These are phyloP conservation scores for Drechslera avenae DNA, from an alignment of 2,329 filamentous ascomycete genomes.

Conservation along the genomic window DNA sequence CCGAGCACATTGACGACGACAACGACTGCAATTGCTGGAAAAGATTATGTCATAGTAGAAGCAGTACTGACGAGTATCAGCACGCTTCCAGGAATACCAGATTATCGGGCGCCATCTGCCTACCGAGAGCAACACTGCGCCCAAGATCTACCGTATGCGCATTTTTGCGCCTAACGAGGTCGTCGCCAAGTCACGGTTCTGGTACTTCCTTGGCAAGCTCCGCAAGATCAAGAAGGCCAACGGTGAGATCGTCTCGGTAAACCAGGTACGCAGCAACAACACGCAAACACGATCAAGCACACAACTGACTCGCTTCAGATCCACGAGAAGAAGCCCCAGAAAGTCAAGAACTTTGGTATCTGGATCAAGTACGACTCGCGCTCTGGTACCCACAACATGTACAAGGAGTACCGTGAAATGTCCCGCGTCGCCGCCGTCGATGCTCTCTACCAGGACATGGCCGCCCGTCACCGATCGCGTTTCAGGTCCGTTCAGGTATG, in stretches of 20 bases:
- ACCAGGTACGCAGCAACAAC: constrained; percentile 71
- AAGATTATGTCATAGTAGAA: constrained; percentile 1
- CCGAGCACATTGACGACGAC: not conserved
- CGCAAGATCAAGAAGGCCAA: constrained; percentile 99
- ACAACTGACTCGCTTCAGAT: constrained; percentile 63
- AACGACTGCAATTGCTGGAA: constrained; percentile 41
- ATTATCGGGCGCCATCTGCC: constrained; percentile 99
- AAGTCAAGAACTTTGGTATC: constrained; percentile 99
- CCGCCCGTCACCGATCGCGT: constrained; percentile 94
- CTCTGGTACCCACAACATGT: constrained; percentile 99
- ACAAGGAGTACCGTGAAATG: constrained; percentile 99
- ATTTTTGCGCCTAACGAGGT: constrained; percentile 98
- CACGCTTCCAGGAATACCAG: constrained; percentile 99
- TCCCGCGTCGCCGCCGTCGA: constrained; percentile 94
- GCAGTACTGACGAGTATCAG: constrained; percentile 59
- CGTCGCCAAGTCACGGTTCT: constrained; percentile 99
- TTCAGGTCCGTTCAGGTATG: constrained; percentile 99
- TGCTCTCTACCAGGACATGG: constrained; percentile 99
- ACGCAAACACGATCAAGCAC: not conserved
- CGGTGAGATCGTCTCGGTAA: constrained; percentile 97
- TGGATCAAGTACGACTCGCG: constrained; percentile 99
- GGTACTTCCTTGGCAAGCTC: constrained; percentile 99
- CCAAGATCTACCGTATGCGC: constrained; percentile 99
- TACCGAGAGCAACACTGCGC: constrained; percentile 93
- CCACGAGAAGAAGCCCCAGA: constrained; percentile 97